phyloP scores from a whole-genome alignment of 2,329 filamentous ascomycete species.

The Curvularia sp. region DNA sequence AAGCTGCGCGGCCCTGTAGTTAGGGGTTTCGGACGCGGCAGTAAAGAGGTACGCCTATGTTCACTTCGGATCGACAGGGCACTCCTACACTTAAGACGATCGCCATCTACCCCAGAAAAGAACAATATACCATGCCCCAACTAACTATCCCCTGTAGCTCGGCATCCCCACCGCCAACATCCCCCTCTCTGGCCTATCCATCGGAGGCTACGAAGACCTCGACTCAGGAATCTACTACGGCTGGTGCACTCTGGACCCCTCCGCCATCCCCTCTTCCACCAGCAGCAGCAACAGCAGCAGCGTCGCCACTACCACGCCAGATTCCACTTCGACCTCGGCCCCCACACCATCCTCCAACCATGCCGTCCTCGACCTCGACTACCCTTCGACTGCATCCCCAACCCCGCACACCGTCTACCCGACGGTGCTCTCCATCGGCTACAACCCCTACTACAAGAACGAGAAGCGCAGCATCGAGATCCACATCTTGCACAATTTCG shows the following conservation, averaged over 20 bases:
- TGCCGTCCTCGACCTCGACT: constrained; percentile 38
- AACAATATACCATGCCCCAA: too few relatives aligned
- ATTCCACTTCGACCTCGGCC: constrained; percentile 25
- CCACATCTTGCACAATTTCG: constrained; percentile 81
- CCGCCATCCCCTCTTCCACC: constrained; percentile 24
- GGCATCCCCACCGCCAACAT: constrained; percentile 97
- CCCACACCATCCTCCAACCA: constrained; percentile 35
- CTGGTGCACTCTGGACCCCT: constrained; percentile 76
- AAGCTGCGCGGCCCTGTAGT: constrained; percentile 86
- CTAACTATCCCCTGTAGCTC: constrained; percentile 63
- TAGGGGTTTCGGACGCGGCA: constrained; percentile 90
- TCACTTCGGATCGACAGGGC: not conserved
- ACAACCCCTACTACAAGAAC: constrained; percentile 98
- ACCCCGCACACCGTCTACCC: constrained; percentile 36
- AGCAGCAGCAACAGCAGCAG: constrained; percentile 41
- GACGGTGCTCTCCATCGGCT: constrained; percentile 63
- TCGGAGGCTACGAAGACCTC: constrained; percentile 68
- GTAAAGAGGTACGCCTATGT: constrained; percentile 72
- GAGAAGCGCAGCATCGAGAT: constrained; percentile 85
- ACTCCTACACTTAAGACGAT: not conserved
- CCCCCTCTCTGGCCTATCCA: constrained; percentile 71
- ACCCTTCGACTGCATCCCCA: constrained; percentile 21
- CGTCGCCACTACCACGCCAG: constrained; percentile 30
- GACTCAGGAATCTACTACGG: constrained; percentile 92
- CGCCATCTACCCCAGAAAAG: not conserved